Conservation (phyloP, 495 filamentous ascomycete species). For the Aspergillus nidulans region DNA sequence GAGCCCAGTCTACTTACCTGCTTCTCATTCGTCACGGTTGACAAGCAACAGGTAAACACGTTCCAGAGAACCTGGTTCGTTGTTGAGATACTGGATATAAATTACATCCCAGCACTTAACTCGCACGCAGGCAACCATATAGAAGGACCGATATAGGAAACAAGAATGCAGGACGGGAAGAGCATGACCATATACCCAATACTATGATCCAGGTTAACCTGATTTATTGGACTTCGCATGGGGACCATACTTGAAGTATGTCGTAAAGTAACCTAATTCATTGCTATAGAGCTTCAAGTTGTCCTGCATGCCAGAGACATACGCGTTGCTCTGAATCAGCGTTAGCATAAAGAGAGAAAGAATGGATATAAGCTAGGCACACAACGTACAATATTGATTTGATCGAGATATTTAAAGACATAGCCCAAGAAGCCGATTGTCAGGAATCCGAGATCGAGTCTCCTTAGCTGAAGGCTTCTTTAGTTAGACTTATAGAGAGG, state of each 20-base stretch:
- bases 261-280: slow-evolving; percentile 39
- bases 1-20: slow-evolving; percentile 7
- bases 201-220: not conserved
- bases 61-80: slow-evolving; percentile 14
- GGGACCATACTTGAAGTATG: slow-evolving; percentile 32
- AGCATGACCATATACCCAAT: slow-evolving; percentile 21
- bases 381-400: slow-evolving; percentile 16
- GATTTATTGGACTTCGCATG: not conserved
- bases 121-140: slow-evolving; percentile 19
- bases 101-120: not conserved
- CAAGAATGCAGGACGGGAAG: slow-evolving; percentile 17
- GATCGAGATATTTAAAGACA: slow-evolving; percentile 19
- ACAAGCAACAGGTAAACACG: slow-evolving; percentile 16
- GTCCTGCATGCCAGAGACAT: slow-evolving; percentile 19
- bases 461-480: slow-evolving; percentile 10
- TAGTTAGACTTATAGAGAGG: not conserved
- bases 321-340: slow-evolving; percentile 18
- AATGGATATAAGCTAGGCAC: not conserved
- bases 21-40: slow-evolving; percentile 10
- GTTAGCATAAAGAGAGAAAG: not conserved
- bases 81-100: not conserved
- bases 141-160: slow-evolving; percentile 17
- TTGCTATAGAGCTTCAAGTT: slow-evolving; percentile 33
- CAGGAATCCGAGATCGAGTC: slow-evolving; percentile 14
- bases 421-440: slow-evolving; percentile 18